Base-by-base conservation (phyloP, 2,329 filamentous ascomycete species). In the Clarireedia hainanense region DNA sequence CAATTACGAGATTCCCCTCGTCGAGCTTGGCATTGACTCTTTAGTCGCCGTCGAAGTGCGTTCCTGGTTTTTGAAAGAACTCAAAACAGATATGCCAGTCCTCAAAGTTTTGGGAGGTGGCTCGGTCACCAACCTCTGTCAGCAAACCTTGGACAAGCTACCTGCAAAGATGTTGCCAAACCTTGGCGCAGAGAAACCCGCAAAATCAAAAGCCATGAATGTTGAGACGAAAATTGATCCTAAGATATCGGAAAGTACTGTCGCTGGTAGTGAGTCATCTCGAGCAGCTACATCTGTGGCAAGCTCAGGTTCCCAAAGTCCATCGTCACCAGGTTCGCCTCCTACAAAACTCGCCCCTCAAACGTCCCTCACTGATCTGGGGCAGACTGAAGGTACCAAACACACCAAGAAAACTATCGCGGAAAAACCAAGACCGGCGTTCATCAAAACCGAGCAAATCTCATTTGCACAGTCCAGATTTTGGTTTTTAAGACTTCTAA, bases 401-500 rank as follows among this genome's bases (percentile, higher is more conserved):
- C n/a, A 42, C 7, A n/a, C 2, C 10, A 5, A 17, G 6, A n/a
- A 1, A n/a, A 42, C 6, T 3, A 17, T 48, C 5, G 2, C 30
- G 5, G n/a, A 17, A 17, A 20, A 42, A 6, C 20, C 5, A 14
- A 42, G 39, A 14, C 30, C 47, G 3, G 27, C 14, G 4, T 30
- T 34, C 7, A 4, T 17, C 14, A 40, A 42, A 12, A 26, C 10
- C n/a, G 55, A 55, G n/a, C 39, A 47, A 20, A 34, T 59, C 24
- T 60, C 61, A 6, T 55, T 58, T 30, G 54, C 54, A 9, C 55
- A 59, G 48, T 39, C 52, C n/a, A 36, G 63, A 30, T 61, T 66
- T 48, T 67, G 65, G 65, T 66, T 67, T 58, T 56, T 61, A 14
- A 54, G 57, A 34, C 52, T 57, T 10, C 61, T 58, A 24, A 47